A percentile compares a stretch with the other conserved stretches of the same genome.
These are phyloP conservation scores for Polygonum aviculare DNA, from an alignment of 148 eudicot species.

Conservation along the genomic window DNA sequence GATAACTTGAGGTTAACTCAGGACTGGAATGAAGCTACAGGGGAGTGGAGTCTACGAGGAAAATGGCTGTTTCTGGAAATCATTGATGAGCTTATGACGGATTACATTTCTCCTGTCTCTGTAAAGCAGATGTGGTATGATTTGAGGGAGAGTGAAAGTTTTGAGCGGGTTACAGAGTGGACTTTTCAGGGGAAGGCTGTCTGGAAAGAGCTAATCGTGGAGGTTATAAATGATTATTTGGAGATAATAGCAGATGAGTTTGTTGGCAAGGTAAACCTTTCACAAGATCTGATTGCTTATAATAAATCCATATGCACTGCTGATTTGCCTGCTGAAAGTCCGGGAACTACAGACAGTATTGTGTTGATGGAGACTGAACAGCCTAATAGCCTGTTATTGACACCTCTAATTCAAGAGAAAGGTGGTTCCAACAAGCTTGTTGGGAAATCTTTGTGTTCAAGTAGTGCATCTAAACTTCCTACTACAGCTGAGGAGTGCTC, in stretches of 20 bases:
- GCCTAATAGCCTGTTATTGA: not conserved
- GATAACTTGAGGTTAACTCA: constrained; percentile 36
- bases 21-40: constrained; percentile 68
- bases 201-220: constrained; percentile 42
- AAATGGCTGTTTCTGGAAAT: constrained; percentile 68
- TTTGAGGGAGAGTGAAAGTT: constrained; percentile 34
- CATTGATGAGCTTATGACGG: constrained; percentile 32
- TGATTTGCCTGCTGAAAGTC: not conserved
- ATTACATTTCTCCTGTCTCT: constrained; percentile 45
- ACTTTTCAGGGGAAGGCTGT: constrained; percentile 24
- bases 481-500: constrained; percentile 38
- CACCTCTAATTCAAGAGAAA: constrained; percentile 1
- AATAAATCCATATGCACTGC: not conserved
- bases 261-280: constrained; percentile 15
- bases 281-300: constrained; percentile 14
- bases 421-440: not conserved
- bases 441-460: not conserved
- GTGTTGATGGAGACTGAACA: not conserved
- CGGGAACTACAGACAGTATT: not conserved
- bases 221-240: constrained; percentile 34
- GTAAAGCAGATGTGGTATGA: constrained; percentile 87
- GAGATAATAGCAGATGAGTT: constrained; percentile 30
- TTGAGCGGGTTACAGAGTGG: constrained; percentile 50
- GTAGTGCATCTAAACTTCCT: not conserved
- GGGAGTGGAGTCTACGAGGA: constrained; percentile 58